Percentiles rank a stretch among this genome's conserved stretches.
Evolutionary conservation across 208 protist genomes (phyloP).

Genomic region (Acanthamoeba culbertsoni): DNA sequence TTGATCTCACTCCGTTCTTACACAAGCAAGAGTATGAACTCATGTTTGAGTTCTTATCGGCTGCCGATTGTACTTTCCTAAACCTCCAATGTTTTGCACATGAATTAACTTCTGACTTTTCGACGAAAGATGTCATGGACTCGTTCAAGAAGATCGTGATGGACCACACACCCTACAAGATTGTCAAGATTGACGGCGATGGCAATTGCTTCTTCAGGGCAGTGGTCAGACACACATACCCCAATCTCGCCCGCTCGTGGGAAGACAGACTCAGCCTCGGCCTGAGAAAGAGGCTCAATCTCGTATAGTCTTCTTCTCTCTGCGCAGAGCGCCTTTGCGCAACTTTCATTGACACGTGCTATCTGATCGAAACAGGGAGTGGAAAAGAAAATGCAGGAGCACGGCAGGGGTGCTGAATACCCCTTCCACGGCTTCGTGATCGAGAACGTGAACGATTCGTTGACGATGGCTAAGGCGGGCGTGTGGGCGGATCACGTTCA

Average conservation of each 20-base stretch:
- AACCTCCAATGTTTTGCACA: neutral
- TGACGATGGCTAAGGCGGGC: conserved; percentile 48
- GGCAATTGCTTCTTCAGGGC: conserved; percentile 50
- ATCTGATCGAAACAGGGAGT: neutral
- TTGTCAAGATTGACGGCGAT: conserved; percentile 22
- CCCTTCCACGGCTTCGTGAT: conserved; percentile 42
- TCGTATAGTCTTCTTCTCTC: neutral
- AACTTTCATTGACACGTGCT: neutral
- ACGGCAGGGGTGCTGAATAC: conserved; percentile 17
- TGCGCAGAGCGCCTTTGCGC: neutral
- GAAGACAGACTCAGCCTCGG: conserved; percentile 31
- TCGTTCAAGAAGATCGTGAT: neutral
- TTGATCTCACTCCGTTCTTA: neutral
- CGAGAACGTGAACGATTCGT: conserved; percentile 38
- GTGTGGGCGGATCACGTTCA: conserved; percentile 50
- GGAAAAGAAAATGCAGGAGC: neutral
- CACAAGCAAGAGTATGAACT: conserved; percentile 34
- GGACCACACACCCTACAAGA: neutral
- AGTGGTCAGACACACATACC: neutral
- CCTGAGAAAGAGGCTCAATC: conserved; percentile 1
- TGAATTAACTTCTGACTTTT: neutral
- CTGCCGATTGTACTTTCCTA: neutral
- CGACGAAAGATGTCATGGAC: conserved; percentile 48
- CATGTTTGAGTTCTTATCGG: conserved; percentile 14
- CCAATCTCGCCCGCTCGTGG: neutral